phyloP scores from a whole-genome alignment of 495 filamentous ascomycete species.

The Podospora pseudopauciseta region DNA sequence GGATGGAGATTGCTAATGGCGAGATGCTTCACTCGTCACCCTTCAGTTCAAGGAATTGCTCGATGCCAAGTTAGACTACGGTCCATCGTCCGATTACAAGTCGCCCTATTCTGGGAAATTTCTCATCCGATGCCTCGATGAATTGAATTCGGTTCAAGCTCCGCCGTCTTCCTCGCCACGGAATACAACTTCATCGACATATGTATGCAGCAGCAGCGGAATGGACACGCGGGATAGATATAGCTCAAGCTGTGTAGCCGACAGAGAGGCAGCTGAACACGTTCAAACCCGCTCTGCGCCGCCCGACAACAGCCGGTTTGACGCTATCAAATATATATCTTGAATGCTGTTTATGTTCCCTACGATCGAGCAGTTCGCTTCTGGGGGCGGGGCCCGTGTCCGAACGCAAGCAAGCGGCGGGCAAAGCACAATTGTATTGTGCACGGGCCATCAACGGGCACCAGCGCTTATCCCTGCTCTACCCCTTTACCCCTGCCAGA shows the following conservation, averaged over 20 bases:
- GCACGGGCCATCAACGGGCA: neutral
- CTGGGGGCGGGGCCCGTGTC: neutral
- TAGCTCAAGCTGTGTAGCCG: neutral
- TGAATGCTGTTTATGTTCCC: neutral
- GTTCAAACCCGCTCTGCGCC: neutral
- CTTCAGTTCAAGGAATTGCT: neutral
- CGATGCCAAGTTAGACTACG: neutral
- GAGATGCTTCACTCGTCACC: neutral
- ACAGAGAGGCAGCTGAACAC: neutral
- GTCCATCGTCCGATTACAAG: neutral
- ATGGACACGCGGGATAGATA: neutral
- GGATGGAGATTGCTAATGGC: neutral
- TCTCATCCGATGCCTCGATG: neutral
- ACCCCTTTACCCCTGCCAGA: conserved; percentile 9
- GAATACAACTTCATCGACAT: neutral
- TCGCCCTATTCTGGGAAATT: neutral
- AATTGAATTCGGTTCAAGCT: neutral
- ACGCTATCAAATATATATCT: neutral
- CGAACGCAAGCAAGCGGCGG: neutral
- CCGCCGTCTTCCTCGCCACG: neutral
- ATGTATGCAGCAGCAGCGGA: neutral
- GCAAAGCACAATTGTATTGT: neutral
- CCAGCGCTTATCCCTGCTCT: neutral
- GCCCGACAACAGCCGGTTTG: conserved; percentile 7
- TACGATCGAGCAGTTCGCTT: conserved; percentile 6